Conservation (phyloP, 1,284 basidiomycete species). For the Leucoagaricus sp. region DNA sequence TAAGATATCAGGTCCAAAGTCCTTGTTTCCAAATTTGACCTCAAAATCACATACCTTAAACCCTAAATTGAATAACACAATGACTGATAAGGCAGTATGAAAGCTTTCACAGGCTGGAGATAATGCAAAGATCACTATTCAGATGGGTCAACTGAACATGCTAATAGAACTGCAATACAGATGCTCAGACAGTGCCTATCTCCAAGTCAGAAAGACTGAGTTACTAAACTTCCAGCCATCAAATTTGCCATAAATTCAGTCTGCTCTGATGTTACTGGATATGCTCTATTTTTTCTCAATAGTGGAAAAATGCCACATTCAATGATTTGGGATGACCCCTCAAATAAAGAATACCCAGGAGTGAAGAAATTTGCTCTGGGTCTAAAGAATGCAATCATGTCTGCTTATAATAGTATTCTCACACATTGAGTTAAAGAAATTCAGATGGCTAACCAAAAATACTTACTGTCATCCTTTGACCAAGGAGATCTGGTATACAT, state of each 20-base stretch:
- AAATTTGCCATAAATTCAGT: slow-evolving; percentile 35
- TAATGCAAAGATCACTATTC: too few relatives aligned
- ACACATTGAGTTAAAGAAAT: slow-evolving; percentile 27
- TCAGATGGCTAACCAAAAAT: background rate
- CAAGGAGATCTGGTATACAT: slow-evolving; percentile 14
- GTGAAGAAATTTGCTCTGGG: slow-evolving; percentile 25
- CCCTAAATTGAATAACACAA: too few relatives aligned
- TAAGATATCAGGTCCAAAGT: too few relatives aligned
- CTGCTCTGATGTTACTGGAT: too few relatives aligned
- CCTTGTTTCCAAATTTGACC: too few relatives aligned
- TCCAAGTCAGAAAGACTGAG: slow-evolving; percentile 38
- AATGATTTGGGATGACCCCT: slow-evolving; percentile 27
- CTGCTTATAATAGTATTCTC: slow-evolving; percentile 34
- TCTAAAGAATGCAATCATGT: slow-evolving; percentile 27
- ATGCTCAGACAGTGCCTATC: slow-evolving; percentile 33
- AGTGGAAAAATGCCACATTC: slow-evolving; percentile 25
- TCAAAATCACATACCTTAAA: too few relatives aligned
- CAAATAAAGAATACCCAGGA: slow-evolving; percentile 26
- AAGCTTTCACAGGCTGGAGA: too few relatives aligned
- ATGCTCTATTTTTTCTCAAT: too few relatives aligned
- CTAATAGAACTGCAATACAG: slow-evolving; percentile 32
- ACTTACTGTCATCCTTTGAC: slow-evolving; percentile 5
- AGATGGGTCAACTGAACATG: slow-evolving; percentile 41
- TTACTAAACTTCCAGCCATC: slow-evolving; percentile 33
- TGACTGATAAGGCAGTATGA: too few relatives aligned